These are phyloP conservation scores for Boletellus ananas DNA, from an alignment of 768 basidiomycete species.

Conservation along the genomic window DNA sequence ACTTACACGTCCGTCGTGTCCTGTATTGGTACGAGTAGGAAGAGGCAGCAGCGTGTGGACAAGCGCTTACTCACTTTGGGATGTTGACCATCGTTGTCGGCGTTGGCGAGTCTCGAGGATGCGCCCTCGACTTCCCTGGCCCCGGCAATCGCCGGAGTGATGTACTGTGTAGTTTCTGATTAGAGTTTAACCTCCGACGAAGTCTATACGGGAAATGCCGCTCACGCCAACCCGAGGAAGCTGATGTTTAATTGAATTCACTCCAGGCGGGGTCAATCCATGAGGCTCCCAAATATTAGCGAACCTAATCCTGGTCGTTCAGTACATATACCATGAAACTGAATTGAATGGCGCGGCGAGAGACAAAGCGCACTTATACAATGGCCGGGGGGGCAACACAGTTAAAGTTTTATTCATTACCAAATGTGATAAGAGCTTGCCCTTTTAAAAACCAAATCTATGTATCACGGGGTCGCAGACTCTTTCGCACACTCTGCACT, in stretches of 20 bases:
- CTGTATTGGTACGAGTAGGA: slow-evolving; percentile 34
- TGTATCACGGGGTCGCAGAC: slow-evolving; percentile 1
- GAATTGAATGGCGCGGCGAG: too few species aligned
- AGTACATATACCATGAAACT: too few species aligned
- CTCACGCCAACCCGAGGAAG: too few species aligned
- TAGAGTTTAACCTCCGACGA: slow-evolving; percentile 22
- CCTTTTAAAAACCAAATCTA: too few species aligned
- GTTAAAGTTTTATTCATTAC: too few species aligned
- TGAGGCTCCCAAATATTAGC: too few species aligned
- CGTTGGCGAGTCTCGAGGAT: slow-evolving; percentile 22
- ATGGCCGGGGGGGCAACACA: too few species aligned
- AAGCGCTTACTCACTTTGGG: slow-evolving; percentile 66
- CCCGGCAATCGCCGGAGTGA: slow-evolving; percentile 25
- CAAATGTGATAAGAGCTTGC: too few species aligned
- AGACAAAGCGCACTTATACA: too few species aligned
- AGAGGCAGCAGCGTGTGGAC: slow-evolving; percentile 9
- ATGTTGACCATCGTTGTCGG: slow-evolving; percentile 80
- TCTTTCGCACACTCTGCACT: slow-evolving; percentile 54
- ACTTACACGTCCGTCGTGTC: slow-evolving; percentile 95
- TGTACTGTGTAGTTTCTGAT: slow-evolving; percentile 23
- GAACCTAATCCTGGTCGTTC: too few species aligned
- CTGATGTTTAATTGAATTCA: too few species aligned
- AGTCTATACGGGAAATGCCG: neutral
- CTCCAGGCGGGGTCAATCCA: too few species aligned
- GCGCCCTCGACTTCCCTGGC: slow-evolving; percentile 8